Evolutionary conservation across 2,329 filamentous ascomycete genomes (phyloP).

Genomic region (Fusarium scirpi): DNA sequence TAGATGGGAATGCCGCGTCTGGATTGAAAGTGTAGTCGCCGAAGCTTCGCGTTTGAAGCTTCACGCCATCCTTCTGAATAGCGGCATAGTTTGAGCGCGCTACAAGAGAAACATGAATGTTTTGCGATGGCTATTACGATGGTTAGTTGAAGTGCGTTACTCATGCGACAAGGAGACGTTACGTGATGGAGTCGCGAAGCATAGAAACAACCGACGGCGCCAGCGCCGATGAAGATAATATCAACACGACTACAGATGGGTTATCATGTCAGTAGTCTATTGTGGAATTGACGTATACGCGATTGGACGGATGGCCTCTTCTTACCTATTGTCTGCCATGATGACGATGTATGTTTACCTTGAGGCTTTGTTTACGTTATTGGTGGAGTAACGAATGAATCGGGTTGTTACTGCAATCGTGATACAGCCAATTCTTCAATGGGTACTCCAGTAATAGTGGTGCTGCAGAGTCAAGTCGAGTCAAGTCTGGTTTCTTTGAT

Average conservation of each 20-base stretch:
- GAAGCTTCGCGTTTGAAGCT: slow-evolving; percentile 73
- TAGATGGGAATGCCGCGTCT: slow-evolving; percentile 71
- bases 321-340: slow-evolving; percentile 39
- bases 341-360: slow-evolving; percentile 1
- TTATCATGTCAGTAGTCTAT: slow-evolving; percentile 18
- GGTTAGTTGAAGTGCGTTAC: slow-evolving; percentile 15
- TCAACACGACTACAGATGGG: slow-evolving; percentile 53
- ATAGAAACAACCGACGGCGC: slow-evolving; percentile 79
- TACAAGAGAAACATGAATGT: slow-evolving; percentile 74
- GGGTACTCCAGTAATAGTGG: not conserved
- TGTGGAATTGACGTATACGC: not conserved
- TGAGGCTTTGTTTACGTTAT: slow-evolving; percentile 2
- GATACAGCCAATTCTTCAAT: not conserved
- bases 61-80: slow-evolving; percentile 71
- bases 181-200: slow-evolving; percentile 74
- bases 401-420: not conserved
- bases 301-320: not conserved
- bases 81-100: slow-evolving; percentile 79
- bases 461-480: not conserved
- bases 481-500: not conserved
- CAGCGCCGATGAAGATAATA: slow-evolving; percentile 76
- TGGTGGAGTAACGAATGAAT: not conserved
- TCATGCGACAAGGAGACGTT: slow-evolving; percentile 37
- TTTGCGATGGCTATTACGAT: slow-evolving; percentile 57
- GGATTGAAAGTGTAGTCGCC: slow-evolving; percentile 75